Percentiles rank a stretch among this genome's conserved stretches.
Evolutionary conservation across 2,329 filamentous ascomycete genomes (phyloP).

Genomic region (Claviceps citrina): DNA sequence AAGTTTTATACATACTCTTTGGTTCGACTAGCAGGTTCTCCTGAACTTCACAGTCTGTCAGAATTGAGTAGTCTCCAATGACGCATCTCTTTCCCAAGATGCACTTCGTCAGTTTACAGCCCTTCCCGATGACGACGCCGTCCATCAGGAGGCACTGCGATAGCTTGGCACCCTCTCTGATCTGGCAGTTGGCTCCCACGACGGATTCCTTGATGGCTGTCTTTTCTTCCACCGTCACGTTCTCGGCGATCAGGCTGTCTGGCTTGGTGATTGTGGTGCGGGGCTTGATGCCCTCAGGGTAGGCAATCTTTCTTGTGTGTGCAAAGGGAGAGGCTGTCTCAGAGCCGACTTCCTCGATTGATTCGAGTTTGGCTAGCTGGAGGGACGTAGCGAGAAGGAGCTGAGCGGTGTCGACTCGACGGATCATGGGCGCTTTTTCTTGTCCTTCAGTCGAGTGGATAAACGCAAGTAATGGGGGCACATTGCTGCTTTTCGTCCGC

Average conservation of each 20-base stretch:
- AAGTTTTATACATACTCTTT: slow-evolving; percentile 44
- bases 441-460: slow-evolving; percentile 46
- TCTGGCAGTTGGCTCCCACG: slow-evolving; percentile 74
- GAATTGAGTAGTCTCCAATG: slow-evolving; percentile 64
- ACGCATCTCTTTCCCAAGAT: slow-evolving; percentile 68
- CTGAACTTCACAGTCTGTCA: slow-evolving; percentile 86
- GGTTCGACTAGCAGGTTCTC: slow-evolving; percentile 75
- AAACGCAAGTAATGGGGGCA: slow-evolving; percentile 70
- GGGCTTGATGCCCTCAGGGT: slow-evolving; percentile 65
- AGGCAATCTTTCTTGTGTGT: slow-evolving; percentile 64
- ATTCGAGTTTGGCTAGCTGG: slow-evolving; percentile 71
- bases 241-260: slow-evolving; percentile 74
- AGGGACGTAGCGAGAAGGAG: slow-evolving; percentile 71
- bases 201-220: slow-evolving; percentile 85
- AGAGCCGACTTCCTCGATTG: slow-evolving; percentile 45
- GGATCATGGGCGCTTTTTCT: slow-evolving; percentile 47
- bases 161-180: slow-evolving; percentile 71
- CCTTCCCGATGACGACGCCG: slow-evolving; percentile 68
- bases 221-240: slow-evolving; percentile 78
- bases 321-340: slow-evolving; percentile 55
- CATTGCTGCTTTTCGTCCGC: slow-evolving; percentile 12
- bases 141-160: slow-evolving; percentile 89
- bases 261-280: slow-evolving; percentile 68
- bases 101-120: slow-evolving; percentile 73
- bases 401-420: slow-evolving; percentile 75